Evolutionary conservation across 768 basidiomycete genomes (phyloP), one percentile per base, ranked within the genome.

Genomic region (Hericium rajendrae): DNA sequence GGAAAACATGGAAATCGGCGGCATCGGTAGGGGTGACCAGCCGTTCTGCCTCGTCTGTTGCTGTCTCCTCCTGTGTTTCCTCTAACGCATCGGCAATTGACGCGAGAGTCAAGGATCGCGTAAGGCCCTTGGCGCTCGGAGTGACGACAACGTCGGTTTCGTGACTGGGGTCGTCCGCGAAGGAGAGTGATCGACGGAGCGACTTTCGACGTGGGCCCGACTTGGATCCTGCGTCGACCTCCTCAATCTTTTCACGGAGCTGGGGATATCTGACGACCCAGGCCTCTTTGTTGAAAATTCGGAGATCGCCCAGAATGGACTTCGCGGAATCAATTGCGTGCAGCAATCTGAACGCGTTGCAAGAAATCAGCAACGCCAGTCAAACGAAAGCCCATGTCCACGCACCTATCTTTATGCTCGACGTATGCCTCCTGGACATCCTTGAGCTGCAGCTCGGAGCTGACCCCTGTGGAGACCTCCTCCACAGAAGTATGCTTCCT

Each of bases 201-300:
- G 68, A 64, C 64, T 76, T 73, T 56, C 74, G 76, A 41, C 72
- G 72, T 46, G 68, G 63, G 20, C 70, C 59, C 1, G 72, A 52
- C 11, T 69, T 55, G 18, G 70, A 65, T 11, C 62, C 56, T 2
- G 70, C 61, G 4, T 59, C 52, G 26, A 26, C 5, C 2, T 70
- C 62, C 13, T 60, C 63, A 1, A 71, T 55, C 55, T 79, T 75
- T 55, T 83, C 78, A 32, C 75, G 73, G 56, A 94, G 74, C 66
- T 81, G 80, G 54, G 94, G 94, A 70, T 98, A 98, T 57, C 91
- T 76, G 15, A 97, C 83, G 24, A 89, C 80, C 94, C 92, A 97
- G 61, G 88, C 80, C 40, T 83, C 76, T 72, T 85, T 85, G 74
- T 90, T 97, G 76, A 95, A 97, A 53, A 75, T 73, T 51, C 82